Conservation (phyloP, 768 basidiomycete genomes). For the Macrolepiota fuliginosa region DNA sequence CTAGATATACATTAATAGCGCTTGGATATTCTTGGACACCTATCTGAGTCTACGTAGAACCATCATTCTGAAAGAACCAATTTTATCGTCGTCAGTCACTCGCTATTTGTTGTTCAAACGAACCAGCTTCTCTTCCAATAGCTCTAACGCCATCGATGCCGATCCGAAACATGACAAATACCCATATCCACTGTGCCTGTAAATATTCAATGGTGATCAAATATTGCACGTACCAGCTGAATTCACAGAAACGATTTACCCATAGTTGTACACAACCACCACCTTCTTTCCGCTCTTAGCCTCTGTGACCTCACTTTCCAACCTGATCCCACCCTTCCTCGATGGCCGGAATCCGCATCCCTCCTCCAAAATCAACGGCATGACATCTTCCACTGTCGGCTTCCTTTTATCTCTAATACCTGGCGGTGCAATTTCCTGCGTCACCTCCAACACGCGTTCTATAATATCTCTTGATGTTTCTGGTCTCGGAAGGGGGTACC, state of each 20-base stretch:
- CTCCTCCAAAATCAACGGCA: conserved; percentile 1
- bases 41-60: background rate
- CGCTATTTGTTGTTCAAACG: background rate
- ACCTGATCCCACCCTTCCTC: conserved; percentile 54
- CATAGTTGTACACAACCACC: conserved; percentile 64
- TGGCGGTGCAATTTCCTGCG: conserved; percentile 49
- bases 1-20: background rate
- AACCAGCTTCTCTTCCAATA: conserved; percentile 31
- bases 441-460: conserved; percentile 41
- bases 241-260: conserved; percentile 35
- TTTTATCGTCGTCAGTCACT: background rate
- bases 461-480: conserved; percentile 60
- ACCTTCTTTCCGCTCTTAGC: conserved; percentile 24
- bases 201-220: background rate
- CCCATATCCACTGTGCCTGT: conserved; percentile 53
- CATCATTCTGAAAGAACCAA: background rate
- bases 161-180: conserved; percentile 61
- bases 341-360: conserved; percentile 34
- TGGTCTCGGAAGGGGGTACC: conserved; percentile 55
- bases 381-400: background rate
- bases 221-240: no score
- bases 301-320: conserved; percentile 38
- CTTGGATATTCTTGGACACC: background rate
- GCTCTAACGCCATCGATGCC: conserved; percentile 39
- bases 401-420: conserved; percentile 19